These are phyloP conservation scores for Xylaria hypoxylon DNA, from an alignment of 2,329 filamentous ascomycete species.

Conservation along the genomic window DNA sequence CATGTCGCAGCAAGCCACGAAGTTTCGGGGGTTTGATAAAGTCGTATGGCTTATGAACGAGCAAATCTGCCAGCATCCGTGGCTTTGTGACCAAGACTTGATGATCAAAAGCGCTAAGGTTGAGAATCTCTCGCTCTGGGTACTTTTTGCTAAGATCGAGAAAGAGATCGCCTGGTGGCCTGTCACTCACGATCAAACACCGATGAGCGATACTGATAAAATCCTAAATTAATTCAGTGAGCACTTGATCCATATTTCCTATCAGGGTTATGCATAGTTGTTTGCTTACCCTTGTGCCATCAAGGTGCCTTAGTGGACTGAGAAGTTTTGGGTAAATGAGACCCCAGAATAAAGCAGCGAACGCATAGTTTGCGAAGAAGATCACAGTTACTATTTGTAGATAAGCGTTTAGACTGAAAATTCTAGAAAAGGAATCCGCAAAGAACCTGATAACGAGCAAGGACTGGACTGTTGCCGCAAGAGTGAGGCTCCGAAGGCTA, in stretches of 20 bases:
- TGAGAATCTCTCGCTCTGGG: slow-evolving; percentile 42
- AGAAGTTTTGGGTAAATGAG: slow-evolving; percentile 43
- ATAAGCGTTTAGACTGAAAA: slow-evolving; percentile 25
- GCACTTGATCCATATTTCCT: background rate
- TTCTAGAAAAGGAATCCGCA: slow-evolving; percentile 23
- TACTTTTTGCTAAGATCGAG: slow-evolving; percentile 41
- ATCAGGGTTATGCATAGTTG: background rate
- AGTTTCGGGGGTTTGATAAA: slow-evolving; percentile 64
- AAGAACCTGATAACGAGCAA: slow-evolving; percentile 46
- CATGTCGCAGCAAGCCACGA: slow-evolving; percentile 60
- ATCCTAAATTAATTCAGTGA: slow-evolving; percentile 15
- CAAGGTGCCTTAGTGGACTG: slow-evolving; percentile 42
- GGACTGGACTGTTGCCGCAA: slow-evolving; percentile 45
- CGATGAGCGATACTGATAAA: slow-evolving; percentile 38
- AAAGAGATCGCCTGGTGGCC: slow-evolving; percentile 39
- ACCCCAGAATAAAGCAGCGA: slow-evolving; percentile 37
- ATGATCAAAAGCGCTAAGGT: slow-evolving; percentile 37
- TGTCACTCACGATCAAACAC: slow-evolving; percentile 33
- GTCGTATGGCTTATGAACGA: slow-evolving; percentile 63
- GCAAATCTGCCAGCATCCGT: slow-evolving; percentile 60
- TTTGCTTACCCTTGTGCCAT: slow-evolving; percentile 42
- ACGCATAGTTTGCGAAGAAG: slow-evolving; percentile 41
- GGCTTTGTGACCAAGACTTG: slow-evolving; percentile 47
- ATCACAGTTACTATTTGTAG: slow-evolving; percentile 27
- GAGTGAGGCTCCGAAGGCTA: slow-evolving; percentile 45